These are phyloP conservation scores for Penicillium sp. DNA, from an alignment of 2,329 filamentous ascomycete species.

Conservation along the genomic window DNA sequence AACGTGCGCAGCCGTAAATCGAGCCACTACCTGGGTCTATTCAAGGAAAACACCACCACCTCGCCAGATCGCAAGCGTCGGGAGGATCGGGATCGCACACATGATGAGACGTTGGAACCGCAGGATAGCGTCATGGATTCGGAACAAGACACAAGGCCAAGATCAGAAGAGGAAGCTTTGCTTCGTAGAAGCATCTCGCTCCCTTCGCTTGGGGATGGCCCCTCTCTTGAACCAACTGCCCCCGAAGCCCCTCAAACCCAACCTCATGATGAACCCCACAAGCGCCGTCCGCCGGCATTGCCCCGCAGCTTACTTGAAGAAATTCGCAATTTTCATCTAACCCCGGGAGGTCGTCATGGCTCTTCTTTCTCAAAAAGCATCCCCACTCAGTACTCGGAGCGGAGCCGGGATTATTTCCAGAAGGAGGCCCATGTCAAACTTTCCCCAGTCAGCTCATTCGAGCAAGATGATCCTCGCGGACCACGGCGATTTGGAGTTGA, in stretches of 20 bases:
- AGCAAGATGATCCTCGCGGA: slow-evolving; percentile 23
- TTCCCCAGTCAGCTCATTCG: slow-evolving; percentile 25
- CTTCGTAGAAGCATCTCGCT: slow-evolving; percentile 33
- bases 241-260: slow-evolving; percentile 9
- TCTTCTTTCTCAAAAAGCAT: slow-evolving; percentile 48
- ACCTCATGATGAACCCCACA: slow-evolving; percentile 25
- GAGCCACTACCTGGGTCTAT: slow-evolving; percentile 65
- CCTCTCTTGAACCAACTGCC: slow-evolving; percentile 20
- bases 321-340: slow-evolving; percentile 57
- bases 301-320: slow-evolving; percentile 57
- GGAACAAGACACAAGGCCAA: slow-evolving; percentile 12
- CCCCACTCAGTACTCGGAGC: slow-evolving; percentile 39
- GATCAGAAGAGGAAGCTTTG: slow-evolving; percentile 18
- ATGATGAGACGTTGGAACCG: slow-evolving; percentile 28
- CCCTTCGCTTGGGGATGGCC: slow-evolving; percentile 26
- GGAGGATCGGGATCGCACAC: slow-evolving; percentile 46
- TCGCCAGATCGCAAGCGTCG: slow-evolving; percentile 54
- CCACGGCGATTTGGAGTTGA: slow-evolving; percentile 50
- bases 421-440: slow-evolving; percentile 18
- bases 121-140: slow-evolving; percentile 17
- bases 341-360: slow-evolving; percentile 47
- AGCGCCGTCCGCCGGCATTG: slow-evolving; percentile 37
- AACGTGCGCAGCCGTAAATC: slow-evolving; percentile 65
- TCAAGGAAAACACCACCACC: slow-evolving; percentile 63
- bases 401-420: slow-evolving; percentile 31